Evolutionary conservation across 805 yeast species (phyloP).

Genomic region (Cyberlindnera xishuangbannaensis): DNA sequence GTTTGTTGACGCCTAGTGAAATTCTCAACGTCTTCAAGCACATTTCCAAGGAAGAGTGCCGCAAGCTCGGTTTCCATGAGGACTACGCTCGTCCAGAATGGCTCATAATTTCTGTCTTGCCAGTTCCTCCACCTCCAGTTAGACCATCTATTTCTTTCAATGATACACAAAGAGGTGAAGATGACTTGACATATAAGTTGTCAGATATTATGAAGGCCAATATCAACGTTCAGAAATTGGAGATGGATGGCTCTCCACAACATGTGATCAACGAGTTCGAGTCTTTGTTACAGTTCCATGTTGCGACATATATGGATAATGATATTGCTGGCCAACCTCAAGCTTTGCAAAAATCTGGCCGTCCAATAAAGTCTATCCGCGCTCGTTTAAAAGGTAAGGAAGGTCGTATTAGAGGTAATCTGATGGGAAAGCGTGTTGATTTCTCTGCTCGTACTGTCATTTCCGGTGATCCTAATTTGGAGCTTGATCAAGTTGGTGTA

Average conservation of each 20-base stretch:
- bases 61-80: conserved; percentile 80
- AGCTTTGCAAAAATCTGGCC: conserved; percentile 96
- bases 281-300: conserved; percentile 91
- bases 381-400: conserved; percentile 99
- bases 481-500: conserved; percentile 97
- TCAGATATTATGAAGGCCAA: conserved; percentile 97
- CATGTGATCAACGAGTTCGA: conserved; percentile 97
- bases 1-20: conserved; percentile 82
- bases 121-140: conserved; percentile 99
- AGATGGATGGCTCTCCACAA: conserved; percentile 98
- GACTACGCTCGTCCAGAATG: conserved; percentile 99
- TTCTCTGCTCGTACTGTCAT: conserved; percentile 98
- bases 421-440: conserved; percentile 99
- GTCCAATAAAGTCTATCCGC: conserved; percentile 97
- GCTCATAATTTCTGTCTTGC: conserved; percentile 95
- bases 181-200: conserved; percentile 94
- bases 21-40: conserved; percentile 88
- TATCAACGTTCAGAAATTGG: conserved; percentile 93
- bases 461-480: conserved; percentile 98
- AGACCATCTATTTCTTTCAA: conserved; percentile 98
- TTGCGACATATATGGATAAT: conserved; percentile 98
- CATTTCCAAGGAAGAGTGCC: conserved; percentile 79
- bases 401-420: conserved; percentile 96
- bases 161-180: conserved; percentile 98
- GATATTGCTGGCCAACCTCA: conserved; percentile 99